Evolutionary conservation across 2,329 filamentous ascomycete genomes (phyloP), one percentile per base, ranked within the genome.

Genomic region (Westerdykella aurantiaca): DNA sequence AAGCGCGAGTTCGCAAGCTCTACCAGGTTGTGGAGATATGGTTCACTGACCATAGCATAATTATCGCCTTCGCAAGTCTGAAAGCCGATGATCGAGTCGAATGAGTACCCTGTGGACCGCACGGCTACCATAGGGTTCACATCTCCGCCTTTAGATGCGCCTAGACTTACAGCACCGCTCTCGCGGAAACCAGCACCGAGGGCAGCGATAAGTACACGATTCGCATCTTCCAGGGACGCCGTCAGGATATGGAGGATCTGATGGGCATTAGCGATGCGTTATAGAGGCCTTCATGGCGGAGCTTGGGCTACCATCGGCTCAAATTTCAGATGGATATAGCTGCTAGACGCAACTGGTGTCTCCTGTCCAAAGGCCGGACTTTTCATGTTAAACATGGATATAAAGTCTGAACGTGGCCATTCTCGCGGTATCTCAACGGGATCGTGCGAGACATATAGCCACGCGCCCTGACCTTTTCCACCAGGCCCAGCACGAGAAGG

Each of bases 241-340:
- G 88, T 82, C 56, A 95, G 77, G 35, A 97, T 76, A 55, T 97
- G 91, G 1, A 97, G 79, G 53, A 96, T 95, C 90, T 95, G 49
- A 16, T 9, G 25, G 13, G 18, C 41, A 38, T 69, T 47, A 60
- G 64, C 39, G 21, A 37, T 42, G 43, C 45, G n/a, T 29, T 10
- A 38, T 31, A 33, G 38, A 29, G 39, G 39, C n/a, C 6, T 31
- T 38, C 45, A 43, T 33, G 25, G 25, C 9, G 35, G 10, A n/a
- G 17, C 12, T 39, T n/a, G 37, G 25, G 4, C 34, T 76, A 95
- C 90, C 88, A 96, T 89, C 4, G 90, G 88, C 65, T 96, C 90
- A 61, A 94, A 96, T 67, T 95, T 93, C 70, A 95, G 86, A 67
- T 91, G 88, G 40, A 95, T 74, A 49, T 75, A 72, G 44, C 74